Conservation (phyloP, 768 basidiomycete genomes). For the Mycena haematopus region DNA sequence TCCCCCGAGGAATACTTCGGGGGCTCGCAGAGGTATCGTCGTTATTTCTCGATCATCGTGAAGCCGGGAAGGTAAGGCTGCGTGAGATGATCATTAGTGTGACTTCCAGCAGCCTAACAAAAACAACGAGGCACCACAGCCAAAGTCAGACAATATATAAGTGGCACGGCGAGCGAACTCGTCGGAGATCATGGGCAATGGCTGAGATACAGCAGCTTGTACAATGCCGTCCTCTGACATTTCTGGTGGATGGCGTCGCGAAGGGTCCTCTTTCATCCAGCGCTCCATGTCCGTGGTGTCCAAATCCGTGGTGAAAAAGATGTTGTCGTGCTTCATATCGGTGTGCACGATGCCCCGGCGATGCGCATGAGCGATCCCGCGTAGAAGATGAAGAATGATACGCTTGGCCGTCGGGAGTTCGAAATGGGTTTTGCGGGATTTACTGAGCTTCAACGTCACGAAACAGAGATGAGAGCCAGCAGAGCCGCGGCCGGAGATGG, state of each 20-base stretch:
- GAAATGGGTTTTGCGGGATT: conserved; percentile 21
- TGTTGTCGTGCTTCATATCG: conserved; percentile 40
- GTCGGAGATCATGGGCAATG: conserved; percentile 33
- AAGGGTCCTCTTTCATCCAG: conserved; percentile 29
- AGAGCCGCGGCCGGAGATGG: conserved; percentile 31
- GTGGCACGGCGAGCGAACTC: conserved; percentile 32
- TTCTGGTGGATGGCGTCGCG: conserved; percentile 33
- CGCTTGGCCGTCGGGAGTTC: conserved; percentile 37
- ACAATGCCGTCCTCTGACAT: conserved; percentile 30
- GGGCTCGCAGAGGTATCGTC: conserved; percentile 33
- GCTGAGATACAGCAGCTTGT: conserved; percentile 36
- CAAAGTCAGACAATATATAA: conserved; percentile 38
- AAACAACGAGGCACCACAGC: conserved; percentile 30
- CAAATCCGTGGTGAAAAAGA: conserved; percentile 31
- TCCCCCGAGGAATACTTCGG: conserved; percentile 37
- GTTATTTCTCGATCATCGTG: conserved; percentile 31
- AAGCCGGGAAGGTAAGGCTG: conserved; percentile 26
- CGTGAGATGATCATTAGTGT: conserved; percentile 19
- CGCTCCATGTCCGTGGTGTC: conserved; percentile 24
- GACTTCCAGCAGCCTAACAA: not conserved
- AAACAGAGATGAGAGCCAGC: conserved; percentile 38
- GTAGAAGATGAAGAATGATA: conserved; percentile 35
- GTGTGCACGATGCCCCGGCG: conserved; percentile 35
- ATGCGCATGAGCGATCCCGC: conserved; percentile 34
- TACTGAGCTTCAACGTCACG: conserved; percentile 32